A percentile compares a stretch with the other conserved stretches of the same genome.
Conservation (phyloP, 441 rosid species). For the Croton setiger region DNA sequence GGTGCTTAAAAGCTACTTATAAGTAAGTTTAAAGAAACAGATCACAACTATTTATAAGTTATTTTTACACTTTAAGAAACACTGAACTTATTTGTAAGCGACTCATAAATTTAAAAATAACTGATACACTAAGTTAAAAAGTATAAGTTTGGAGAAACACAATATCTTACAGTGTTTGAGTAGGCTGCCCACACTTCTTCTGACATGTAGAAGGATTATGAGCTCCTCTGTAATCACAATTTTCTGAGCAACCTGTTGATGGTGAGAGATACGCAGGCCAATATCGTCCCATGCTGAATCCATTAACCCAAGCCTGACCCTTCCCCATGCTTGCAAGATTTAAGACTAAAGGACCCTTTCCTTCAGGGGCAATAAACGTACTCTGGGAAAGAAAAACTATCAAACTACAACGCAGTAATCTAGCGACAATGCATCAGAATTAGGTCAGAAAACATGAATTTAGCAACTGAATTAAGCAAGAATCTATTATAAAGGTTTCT, state of each 20-base stretch:
- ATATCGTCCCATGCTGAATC: slow-evolving; percentile 57
- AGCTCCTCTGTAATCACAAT: slow-evolving; percentile 61
- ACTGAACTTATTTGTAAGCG: too few relatives aligned
- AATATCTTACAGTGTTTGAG: slow-evolving; percentile 55
- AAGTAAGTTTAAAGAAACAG: too few relatives aligned
- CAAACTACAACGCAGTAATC: neutral
- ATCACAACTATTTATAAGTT: too few relatives aligned
- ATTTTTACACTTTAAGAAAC: too few relatives aligned
- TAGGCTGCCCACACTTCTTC: slow-evolving; percentile 57
- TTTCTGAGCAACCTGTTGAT: slow-evolving; percentile 39
- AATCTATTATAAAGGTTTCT: neutral
- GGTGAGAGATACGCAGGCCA: slow-evolving; percentile 63
- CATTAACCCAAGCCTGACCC: slow-evolving; percentile 77
- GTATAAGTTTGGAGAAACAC: neutral
- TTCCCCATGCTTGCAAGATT: slow-evolving; percentile 67
- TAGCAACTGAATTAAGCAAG: neutral
- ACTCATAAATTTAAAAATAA: too few relatives aligned
- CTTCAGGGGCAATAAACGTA: slow-evolving; percentile 42
- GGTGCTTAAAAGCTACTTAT: too few relatives aligned
- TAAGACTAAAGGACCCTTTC: slow-evolving; percentile 52
- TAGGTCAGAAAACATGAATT: neutral
- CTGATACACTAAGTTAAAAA: too few relatives aligned
- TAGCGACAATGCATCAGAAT: neutral
- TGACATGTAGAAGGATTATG: slow-evolving; percentile 45
- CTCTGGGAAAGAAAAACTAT: slow-evolving; percentile 25